These are phyloP conservation scores for Phlyctochytrium bullatum DNA, from an alignment of 192 early-diverging fungal species.

Conservation along the genomic window DNA sequence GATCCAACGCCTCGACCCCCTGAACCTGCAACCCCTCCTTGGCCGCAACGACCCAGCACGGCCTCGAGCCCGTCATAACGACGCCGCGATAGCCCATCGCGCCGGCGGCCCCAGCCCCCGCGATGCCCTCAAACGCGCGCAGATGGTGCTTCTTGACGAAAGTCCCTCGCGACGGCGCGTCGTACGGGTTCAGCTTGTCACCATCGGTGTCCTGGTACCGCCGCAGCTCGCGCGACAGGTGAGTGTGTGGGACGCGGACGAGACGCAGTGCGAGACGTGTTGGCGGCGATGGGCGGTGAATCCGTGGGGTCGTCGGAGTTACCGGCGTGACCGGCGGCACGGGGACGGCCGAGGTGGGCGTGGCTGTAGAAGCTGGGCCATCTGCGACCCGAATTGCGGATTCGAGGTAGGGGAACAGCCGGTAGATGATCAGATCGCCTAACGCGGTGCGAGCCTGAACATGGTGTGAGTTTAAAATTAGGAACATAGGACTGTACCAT, in stretches of 20 bases:
- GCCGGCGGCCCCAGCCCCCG: not conserved
- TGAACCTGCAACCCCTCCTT: constrained; percentile 17
- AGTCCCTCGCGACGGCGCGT: constrained; percentile 11
- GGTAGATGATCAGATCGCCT: constrained; percentile 72
- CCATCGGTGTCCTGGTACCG: constrained; percentile 37
- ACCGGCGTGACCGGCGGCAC: constrained; percentile 5
- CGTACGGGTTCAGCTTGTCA: constrained; percentile 41
- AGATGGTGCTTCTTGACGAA: constrained; percentile 36
- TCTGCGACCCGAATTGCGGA: not conserved
- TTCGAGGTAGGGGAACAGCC: constrained; percentile 53
- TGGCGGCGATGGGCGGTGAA: constrained; percentile 8
- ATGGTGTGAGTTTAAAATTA: not conserved
- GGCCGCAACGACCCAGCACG: constrained; percentile 69
- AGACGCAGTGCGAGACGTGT: constrained; percentile 68
- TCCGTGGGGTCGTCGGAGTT: not conserved
- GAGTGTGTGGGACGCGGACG: constrained; percentile 59
- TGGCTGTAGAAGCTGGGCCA: not conserved
- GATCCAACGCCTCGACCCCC: constrained; percentile 31
- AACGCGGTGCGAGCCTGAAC: constrained; percentile 44
- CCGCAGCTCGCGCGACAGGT: constrained; percentile 55
- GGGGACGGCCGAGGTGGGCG: not conserved
- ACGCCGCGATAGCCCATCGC: constrained; percentile 58
- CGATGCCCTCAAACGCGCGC: constrained; percentile 21
- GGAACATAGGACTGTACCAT: no score
- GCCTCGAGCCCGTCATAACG: constrained; percentile 67